Base-by-base conservation (phyloP, 2,329 filamentous ascomycete species). In the Hirsutella minnesotensis region DNA sequence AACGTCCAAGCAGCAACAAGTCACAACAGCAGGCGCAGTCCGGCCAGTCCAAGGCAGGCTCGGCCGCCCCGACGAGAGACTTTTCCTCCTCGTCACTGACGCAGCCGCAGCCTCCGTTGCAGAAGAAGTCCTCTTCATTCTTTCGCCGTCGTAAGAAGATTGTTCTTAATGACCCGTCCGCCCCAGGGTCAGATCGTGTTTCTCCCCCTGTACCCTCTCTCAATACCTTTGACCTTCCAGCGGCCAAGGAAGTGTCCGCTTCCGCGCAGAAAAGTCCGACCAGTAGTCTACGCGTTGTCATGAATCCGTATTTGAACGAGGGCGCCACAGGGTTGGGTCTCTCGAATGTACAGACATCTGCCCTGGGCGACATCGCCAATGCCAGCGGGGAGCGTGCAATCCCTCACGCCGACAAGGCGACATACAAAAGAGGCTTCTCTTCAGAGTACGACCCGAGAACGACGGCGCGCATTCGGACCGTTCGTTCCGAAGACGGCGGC, bases 61-160 rank as follows among this genome's bases (percentile, higher is more conserved):
- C 70, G 33, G 61, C 66, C 19, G 68, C 73, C 30, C 69, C 73
- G 2, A 71, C 72, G 4, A 63, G 73, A 45, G 72, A 77, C 49
- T 53, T 58, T 1, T 56, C 57, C 4, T 62, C 62, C 5, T 62
- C 63, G 21, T 63, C 63, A 19, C 61, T 64, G 42, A 70, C 71
- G 29, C 66, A 70, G 40, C 67, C 67, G 36, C 67, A 68, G 15
- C 68, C 71, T 44, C 64, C 67, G 18, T 66, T 95, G 41, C 84
- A 86, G 54, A 95, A 95, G 69, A 95, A 95, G 62, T 78, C 86
- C 4, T 94, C 90, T 1, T 90, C 87, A 0, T 96, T 98, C 66
- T 96, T 96, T 66, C 77, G 92, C 48, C 76, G 92, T 46, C 77
- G 89, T 49, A 96, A 96, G 75, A 94, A 90, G 73, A 95, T 89